phyloP scores from a whole-genome alignment of 306 rosid species.

The Corylus avellana region DNA sequence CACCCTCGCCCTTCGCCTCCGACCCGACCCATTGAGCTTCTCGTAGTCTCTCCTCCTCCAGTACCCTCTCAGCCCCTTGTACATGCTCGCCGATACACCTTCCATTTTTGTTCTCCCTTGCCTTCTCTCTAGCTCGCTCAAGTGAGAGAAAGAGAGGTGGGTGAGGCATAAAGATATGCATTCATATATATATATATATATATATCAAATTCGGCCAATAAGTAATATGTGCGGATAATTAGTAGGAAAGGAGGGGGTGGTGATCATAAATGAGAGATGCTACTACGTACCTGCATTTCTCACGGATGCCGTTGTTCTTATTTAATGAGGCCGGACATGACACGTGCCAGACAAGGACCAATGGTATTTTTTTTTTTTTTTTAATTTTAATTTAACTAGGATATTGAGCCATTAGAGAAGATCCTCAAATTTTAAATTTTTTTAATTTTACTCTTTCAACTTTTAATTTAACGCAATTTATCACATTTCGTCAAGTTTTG shows the following conservation, averaged over 20 bases:
- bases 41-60: constrained; percentile 56
- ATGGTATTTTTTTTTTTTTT: no score
- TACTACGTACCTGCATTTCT: constrained; percentile 4
- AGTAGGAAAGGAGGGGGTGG: background rate
- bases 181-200: background rate
- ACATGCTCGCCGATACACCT: constrained; percentile 45
- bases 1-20: constrained; percentile 27
- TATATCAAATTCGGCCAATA: background rate
- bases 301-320: constrained; percentile 10
- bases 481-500: no score
- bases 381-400: no score
- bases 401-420: no score
- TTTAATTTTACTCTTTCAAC: no score
- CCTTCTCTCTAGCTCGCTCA: background rate
- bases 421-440: no score
- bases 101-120: constrained; percentile 39
- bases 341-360: constrained; percentile 10
- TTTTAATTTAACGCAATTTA: no score
- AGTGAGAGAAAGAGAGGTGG: constrained; percentile 10
- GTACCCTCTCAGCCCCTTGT: constrained; percentile 46
- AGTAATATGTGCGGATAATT: background rate
- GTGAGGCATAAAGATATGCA: constrained; percentile 13
- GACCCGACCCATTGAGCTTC: constrained; percentile 36
- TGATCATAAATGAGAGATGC: constrained; percentile 22
- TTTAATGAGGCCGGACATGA: constrained; percentile 5